These are phyloP conservation scores for Imleria badia DNA, from an alignment of 768 basidiomycete species.

Conservation along the genomic window DNA sequence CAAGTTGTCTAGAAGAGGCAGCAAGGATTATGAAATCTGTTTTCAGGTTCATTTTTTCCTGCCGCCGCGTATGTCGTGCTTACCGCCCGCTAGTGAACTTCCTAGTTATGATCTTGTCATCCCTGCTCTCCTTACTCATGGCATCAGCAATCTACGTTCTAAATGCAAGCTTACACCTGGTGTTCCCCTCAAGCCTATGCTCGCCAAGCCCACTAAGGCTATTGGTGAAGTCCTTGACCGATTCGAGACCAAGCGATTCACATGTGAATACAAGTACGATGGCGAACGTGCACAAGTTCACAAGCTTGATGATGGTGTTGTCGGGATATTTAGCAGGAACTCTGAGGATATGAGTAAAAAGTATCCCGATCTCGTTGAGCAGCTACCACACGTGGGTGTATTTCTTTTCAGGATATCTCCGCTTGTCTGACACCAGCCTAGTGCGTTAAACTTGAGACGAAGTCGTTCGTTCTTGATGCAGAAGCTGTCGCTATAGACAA, in stretches of 20 bases:
- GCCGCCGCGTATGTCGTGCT: not conserved
- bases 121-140: constrained; percentile 80
- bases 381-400: constrained; percentile 71
- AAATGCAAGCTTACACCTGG: constrained; percentile 92
- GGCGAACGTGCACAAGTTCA: constrained; percentile 98
- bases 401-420: not conserved
- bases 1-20: constrained; percentile 72
- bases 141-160: constrained; percentile 66
- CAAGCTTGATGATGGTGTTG: constrained; percentile 72
- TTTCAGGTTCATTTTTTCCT: constrained; percentile 65
- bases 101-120: constrained; percentile 92
- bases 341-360: constrained; percentile 99
- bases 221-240: constrained; percentile 96
- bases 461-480: constrained; percentile 92
- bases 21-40: constrained; percentile 81
- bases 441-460: constrained; percentile 83
- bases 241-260: constrained; percentile 93
- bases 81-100: constrained; percentile 63
- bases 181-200: constrained; percentile 96
- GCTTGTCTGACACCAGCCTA: constrained; percentile 31
- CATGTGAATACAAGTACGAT: constrained; percentile 99
- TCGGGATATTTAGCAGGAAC: constrained; percentile 94
- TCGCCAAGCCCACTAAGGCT: constrained; percentile 98
- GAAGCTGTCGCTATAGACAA: constrained; percentile 97
- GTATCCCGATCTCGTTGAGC: constrained; percentile 96